A percentile compares a stretch with the other conserved stretches of the same genome.
phyloP scores from a whole-genome alignment of 768 basidiomycete species.

The Ramaria sp. region DNA sequence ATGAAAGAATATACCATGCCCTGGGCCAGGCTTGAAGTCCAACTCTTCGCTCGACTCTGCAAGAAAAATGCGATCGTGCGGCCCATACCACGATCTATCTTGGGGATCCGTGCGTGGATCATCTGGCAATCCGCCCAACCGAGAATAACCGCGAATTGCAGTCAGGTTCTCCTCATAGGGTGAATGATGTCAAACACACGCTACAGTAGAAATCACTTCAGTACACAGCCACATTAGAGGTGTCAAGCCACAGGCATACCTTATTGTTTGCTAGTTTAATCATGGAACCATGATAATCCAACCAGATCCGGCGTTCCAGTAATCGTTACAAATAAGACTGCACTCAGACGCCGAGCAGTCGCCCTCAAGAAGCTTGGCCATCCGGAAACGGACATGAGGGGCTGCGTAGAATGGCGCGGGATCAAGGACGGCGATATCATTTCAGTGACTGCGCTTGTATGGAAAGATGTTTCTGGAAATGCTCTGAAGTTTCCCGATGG shows the following conservation, averaged over 20 bases:
- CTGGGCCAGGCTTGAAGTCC: constrained; percentile 71
- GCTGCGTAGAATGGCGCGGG: constrained; percentile 91
- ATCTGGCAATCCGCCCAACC: constrained; percentile 94
- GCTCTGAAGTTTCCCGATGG: constrained; percentile 56
- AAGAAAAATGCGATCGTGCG: constrained; percentile 89
- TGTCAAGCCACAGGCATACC: constrained; percentile 2
- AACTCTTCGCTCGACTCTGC: constrained; percentile 75
- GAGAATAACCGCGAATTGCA: constrained; percentile 88
- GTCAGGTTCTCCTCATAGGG: constrained; percentile 77
- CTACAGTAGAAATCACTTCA: constrained; percentile 27
- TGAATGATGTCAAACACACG: constrained; percentile 94
- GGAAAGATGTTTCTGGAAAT: constrained; percentile 89
- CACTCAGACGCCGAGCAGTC: constrained; percentile 97
- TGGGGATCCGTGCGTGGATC: constrained; percentile 95
- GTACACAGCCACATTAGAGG: neutral
- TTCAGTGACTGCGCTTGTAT: constrained; percentile 97
- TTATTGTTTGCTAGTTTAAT: constrained; percentile 95
- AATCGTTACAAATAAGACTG: constrained; percentile 95
- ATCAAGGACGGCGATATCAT: constrained; percentile 91
- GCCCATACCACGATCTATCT: constrained; percentile 96
- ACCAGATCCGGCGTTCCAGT: constrained; percentile 93
- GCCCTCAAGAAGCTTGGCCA: constrained; percentile 79
- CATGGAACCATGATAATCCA: constrained; percentile 96
- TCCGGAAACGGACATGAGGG: constrained; percentile 87
- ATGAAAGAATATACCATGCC: constrained; percentile 53